Evolutionary conservation across 495 filamentous ascomycete species (phyloP).

Genomic region (Penicillium egyptiacum): DNA sequence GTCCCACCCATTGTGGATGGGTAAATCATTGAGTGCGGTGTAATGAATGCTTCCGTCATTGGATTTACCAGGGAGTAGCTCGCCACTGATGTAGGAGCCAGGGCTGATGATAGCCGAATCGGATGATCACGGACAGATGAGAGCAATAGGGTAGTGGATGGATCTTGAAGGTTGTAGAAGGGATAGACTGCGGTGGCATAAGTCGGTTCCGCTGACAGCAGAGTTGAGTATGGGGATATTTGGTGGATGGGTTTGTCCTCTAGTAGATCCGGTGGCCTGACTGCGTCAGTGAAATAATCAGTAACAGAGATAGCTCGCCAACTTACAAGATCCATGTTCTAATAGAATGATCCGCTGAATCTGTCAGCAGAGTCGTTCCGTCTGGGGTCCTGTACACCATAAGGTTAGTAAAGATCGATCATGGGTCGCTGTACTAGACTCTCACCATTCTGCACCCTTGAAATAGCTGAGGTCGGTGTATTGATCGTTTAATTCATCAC

Average conservation of each 20-base stretch:
- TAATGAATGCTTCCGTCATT: conserved; percentile 76
- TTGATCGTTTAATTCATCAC: background rate
- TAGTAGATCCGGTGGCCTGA: conserved; percentile 66
- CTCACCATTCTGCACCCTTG: conserved; percentile 61
- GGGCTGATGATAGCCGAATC: conserved; percentile 68
- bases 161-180: conserved; percentile 63
- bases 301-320: background rate
- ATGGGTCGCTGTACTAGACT: background rate
- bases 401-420: background rate
- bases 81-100: conserved; percentile 48
- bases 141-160: conserved; percentile 66
- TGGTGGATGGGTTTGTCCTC: conserved; percentile 48
- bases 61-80: conserved; percentile 71
- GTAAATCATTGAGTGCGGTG: conserved; percentile 74
- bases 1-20: conserved; percentile 51
- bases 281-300: conserved; percentile 12
- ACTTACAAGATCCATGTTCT: conserved; percentile 68
- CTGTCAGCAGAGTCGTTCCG: conserved; percentile 78
- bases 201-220: conserved; percentile 65
- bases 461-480: conserved; percentile 45
- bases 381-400: conserved; percentile 63
- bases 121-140: conserved; percentile 68
- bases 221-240: conserved; percentile 60
- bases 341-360: conserved; percentile 65
- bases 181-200: conserved; percentile 73